phyloP scores from a whole-genome alignment of 768 basidiomycete genomes.

The Kwoniella mangroviensis region DNA sequence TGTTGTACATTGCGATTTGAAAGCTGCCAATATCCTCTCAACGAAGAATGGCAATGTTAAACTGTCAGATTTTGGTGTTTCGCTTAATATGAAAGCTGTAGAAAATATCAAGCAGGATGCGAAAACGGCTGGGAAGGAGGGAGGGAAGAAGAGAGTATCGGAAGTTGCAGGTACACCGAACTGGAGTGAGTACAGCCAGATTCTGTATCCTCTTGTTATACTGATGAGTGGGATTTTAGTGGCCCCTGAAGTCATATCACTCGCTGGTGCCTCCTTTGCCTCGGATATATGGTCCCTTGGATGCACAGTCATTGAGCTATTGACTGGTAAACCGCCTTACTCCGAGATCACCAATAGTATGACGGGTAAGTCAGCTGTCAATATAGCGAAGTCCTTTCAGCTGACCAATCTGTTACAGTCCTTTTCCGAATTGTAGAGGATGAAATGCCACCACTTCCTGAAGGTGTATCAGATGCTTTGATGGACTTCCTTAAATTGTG shows the following conservation, averaged over 20 bases:
- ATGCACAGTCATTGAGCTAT: slow-evolving; percentile 90
- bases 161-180: slow-evolving; percentile 80
- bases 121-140: slow-evolving; percentile 27
- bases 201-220: background rate
- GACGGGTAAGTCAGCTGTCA: slow-evolving; percentile 68
- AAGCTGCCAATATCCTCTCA: slow-evolving; percentile 97
- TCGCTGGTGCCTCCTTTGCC: slow-evolving; percentile 76
- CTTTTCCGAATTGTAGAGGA: slow-evolving; percentile 99
- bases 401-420: slow-evolving; percentile 62
- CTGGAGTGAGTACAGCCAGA: slow-evolving; percentile 67
- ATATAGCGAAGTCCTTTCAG: slow-evolving; percentile 60
- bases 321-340: slow-evolving; percentile 91
- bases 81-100: slow-evolving; percentile 90
- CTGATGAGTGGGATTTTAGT: slow-evolving; percentile 58
- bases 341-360: slow-evolving; percentile 85
- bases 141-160: slow-evolving; percentile 60
- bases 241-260: slow-evolving; percentile 96
- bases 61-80: slow-evolving; percentile 96
- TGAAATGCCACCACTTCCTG: slow-evolving; percentile 81
- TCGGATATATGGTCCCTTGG: slow-evolving; percentile 69
- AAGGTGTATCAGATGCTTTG: slow-evolving; percentile 74
- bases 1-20: slow-evolving; percentile 92
- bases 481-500: slow-evolving; percentile 81
- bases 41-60: slow-evolving; percentile 98
- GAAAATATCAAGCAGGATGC: slow-evolving; percentile 69